phyloP scores from a whole-genome alignment of 371 early-diverging fungal species.

The Haplosporangium sp. region DNA sequence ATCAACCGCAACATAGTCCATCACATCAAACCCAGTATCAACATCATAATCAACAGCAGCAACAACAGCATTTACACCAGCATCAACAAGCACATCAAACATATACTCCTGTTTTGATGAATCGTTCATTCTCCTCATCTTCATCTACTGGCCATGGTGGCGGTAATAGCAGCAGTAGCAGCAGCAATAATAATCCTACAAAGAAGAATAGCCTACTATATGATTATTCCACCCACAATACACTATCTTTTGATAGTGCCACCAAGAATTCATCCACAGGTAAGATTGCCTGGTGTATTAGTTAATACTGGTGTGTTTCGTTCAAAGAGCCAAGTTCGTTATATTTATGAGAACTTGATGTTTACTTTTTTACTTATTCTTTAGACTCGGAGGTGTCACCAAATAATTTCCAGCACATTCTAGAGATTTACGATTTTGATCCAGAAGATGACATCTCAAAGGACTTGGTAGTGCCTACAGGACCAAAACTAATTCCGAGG shows the following conservation, averaged over 20 bases:
- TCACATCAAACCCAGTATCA: neutral
- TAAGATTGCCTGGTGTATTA: slow-evolving; percentile 5
- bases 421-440: slow-evolving; percentile 46
- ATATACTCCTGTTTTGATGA: slow-evolving; percentile 36
- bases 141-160: slow-evolving; percentile 36
- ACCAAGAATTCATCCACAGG: slow-evolving; percentile 22
- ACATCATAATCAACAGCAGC: slow-evolving; percentile 10
- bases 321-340: too few species aligned
- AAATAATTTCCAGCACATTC: slow-evolving; percentile 32
- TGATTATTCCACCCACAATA: slow-evolving; percentile 27
- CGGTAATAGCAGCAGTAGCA: slow-evolving; percentile 16
- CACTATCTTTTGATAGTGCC: slow-evolving; percentile 22
- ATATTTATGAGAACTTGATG: neutral
- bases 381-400: slow-evolving; percentile 36
- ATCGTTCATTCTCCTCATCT: slow-evolving; percentile 44
- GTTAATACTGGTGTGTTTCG: too few species aligned
- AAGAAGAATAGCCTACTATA: slow-evolving; percentile 47
- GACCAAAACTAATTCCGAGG: slow-evolving; percentile 26
- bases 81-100: slow-evolving; percentile 8
- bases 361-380: neutral
- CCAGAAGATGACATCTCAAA: slow-evolving; percentile 37
- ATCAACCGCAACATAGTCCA: neutral
- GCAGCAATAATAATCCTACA: slow-evolving; percentile 4
- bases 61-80: neutral
- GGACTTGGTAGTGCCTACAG: slow-evolving; percentile 26